A percentile compares a stretch with the other conserved stretches of the same genome.
Conservation (phyloP, 148 eudicot genomes). For the Amaranthus hypochondriacus region DNA sequence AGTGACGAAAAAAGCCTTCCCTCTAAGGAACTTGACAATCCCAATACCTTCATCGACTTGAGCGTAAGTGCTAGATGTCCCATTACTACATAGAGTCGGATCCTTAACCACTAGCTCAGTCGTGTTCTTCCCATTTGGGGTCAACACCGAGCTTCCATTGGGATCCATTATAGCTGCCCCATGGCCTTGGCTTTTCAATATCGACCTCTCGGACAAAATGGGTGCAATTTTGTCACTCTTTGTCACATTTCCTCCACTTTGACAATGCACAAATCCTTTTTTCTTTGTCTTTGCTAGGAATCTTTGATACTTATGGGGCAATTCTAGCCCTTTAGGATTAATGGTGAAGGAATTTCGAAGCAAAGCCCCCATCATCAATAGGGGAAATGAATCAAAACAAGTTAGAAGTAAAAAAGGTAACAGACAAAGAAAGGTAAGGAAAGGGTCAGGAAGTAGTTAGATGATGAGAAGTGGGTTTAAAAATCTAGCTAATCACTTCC, state of each 20-base stretch:
- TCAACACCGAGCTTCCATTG: slow-evolving; percentile 38
- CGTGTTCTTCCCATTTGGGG: slow-evolving; percentile 48
- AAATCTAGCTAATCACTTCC: slow-evolving; percentile 46
- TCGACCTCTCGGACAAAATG: slow-evolving; percentile 51
- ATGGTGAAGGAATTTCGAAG: slow-evolving; percentile 52
- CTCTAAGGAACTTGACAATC: slow-evolving; percentile 64
- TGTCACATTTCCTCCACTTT: slow-evolving; percentile 44
- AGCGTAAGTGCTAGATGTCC: slow-evolving; percentile 26
- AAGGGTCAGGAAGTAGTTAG: slow-evolving; percentile 28
- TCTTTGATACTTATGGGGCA: slow-evolving; percentile 24
- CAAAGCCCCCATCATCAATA: slow-evolving; percentile 77
- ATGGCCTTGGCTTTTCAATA: slow-evolving; percentile 33
- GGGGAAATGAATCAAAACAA: slow-evolving; percentile 25
- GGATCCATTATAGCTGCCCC: slow-evolving; percentile 43
- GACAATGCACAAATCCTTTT: slow-evolving; percentile 41
- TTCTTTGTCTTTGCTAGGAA: slow-evolving; percentile 29
- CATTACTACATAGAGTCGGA: slow-evolving; percentile 42
- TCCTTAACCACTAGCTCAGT: slow-evolving; percentile 36
- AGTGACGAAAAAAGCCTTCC: slow-evolving; percentile 70
- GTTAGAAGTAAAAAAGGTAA: slow-evolving; percentile 37
- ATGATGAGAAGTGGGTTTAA: slow-evolving; percentile 46
- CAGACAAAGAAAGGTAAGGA: slow-evolving; percentile 26
- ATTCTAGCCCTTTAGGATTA: slow-evolving; percentile 29
- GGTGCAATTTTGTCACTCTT: slow-evolving; percentile 44
- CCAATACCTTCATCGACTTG: slow-evolving; percentile 64